Evolutionary conservation across 1,284 basidiomycete genomes (phyloP).

Genomic region (Irpex sp.): DNA sequence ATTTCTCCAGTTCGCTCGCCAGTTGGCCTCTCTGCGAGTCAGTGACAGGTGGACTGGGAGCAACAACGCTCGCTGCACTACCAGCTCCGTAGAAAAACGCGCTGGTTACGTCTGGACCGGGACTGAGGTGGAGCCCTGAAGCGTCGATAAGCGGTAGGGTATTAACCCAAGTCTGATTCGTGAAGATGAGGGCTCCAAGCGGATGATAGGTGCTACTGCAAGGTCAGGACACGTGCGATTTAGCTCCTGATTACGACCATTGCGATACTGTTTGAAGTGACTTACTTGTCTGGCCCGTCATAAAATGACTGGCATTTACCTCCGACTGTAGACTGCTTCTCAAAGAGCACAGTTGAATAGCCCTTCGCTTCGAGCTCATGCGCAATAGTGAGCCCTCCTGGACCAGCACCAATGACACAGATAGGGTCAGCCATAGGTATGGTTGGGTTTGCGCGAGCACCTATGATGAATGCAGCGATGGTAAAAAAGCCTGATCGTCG

Average conservation of each 20-base stretch:
- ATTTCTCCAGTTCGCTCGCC: not conserved
- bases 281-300: constrained; percentile 1
- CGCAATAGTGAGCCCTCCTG: constrained; percentile 5
- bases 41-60: not conserved
- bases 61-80: not conserved
- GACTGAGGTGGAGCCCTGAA: not conserved
- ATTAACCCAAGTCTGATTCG: constrained; percentile 2
- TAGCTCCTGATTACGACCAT: too few species aligned
- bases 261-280: not conserved
- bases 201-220: not conserved
- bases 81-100: not conserved
- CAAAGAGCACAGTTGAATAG: not conserved
- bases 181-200: constrained; percentile 7
- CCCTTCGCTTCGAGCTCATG: constrained; percentile 6
- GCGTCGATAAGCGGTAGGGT: constrained; percentile 2
- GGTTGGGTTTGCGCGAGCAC: not conserved
- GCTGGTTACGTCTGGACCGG: not conserved
- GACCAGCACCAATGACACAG: constrained; percentile 8
- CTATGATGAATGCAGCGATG: too few species aligned
- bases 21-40: not conserved
- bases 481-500: too few species aligned
- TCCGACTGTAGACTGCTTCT: constrained; percentile 7
- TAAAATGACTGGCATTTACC: constrained; percentile 12
- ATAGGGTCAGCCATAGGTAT: not conserved
- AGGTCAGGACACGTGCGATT: not conserved